Percentiles rank a stretch among this genome's conserved stretches.
Evolutionary conservation across 345 rosid species (phyloP).

Genomic region (Nephelium lappaceum): DNA sequence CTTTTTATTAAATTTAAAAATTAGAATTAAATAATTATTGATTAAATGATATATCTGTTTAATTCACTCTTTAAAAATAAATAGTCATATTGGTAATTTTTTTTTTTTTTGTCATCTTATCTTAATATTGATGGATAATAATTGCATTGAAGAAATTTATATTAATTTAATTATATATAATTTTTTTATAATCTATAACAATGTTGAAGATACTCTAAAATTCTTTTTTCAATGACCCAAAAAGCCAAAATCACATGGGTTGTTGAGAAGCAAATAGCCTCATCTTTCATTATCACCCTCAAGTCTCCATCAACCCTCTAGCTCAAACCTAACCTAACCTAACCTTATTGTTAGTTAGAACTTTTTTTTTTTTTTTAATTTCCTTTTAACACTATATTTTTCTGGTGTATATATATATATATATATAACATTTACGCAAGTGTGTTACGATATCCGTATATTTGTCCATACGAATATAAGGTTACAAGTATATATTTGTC

Average conservation of each 20-base stretch:
- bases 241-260: slow-evolving; percentile 47
- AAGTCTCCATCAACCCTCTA: slow-evolving; percentile 32
- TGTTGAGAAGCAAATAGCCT: slow-evolving; percentile 60
- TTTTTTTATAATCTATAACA: too few species aligned
- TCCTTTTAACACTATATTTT: background rate
- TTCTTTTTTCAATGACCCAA: slow-evolving; percentile 27
- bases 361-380: background rate
- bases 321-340: slow-evolving; percentile 25
- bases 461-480: background rate
- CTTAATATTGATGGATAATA: too few species aligned
- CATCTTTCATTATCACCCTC: slow-evolving; percentile 35
- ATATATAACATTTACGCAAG: too few species aligned
- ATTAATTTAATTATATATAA: too few species aligned
- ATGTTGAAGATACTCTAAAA: background rate
- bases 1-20: too few species aligned
- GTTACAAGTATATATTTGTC: background rate
- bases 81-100: too few species aligned
- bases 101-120: too few species aligned
- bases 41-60: too few species aligned
- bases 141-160: too few species aligned
- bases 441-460: too few species aligned
- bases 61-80: too few species aligned
- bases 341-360: background rate
- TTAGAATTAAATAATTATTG: too few species aligned
- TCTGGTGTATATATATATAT: background rate